Evolutionary conservation across 371 early-diverging fungal species (phyloP).

Genomic region (Funneliformis caledonium): DNA sequence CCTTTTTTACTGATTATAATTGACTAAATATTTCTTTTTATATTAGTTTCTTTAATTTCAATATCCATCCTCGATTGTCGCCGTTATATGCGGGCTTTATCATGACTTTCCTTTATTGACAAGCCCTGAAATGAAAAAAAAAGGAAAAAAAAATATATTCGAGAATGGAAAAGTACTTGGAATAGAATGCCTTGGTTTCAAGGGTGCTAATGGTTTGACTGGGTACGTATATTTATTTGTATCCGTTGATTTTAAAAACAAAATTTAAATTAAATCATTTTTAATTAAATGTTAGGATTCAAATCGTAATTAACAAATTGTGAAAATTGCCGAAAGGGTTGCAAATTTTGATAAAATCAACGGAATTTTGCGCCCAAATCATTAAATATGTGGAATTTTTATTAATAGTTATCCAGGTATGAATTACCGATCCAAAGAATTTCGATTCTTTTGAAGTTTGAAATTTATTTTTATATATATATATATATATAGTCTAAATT

Average conservation of each 20-base stretch:
- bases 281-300: background rate
- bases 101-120: slow-evolving; percentile 28
- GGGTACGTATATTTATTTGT: slow-evolving; percentile 21
- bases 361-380: slow-evolving; percentile 21
- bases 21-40: background rate
- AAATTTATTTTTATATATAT: background rate
- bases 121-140: slow-evolving; percentile 6
- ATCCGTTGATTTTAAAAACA: background rate
- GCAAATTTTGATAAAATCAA: slow-evolving; percentile 33
- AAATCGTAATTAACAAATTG: slow-evolving; percentile 25
- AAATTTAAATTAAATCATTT: background rate
- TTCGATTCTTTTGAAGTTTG: background rate
- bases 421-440: background rate
- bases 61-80: slow-evolving; percentile 25
- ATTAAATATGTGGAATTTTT: slow-evolving; percentile 32
- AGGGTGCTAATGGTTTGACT: slow-evolving; percentile 3
- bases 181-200: slow-evolving; percentile 24
- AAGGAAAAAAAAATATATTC: slow-evolving; percentile 34
- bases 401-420: slow-evolving; percentile 40
- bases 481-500: too few species aligned
- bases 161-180: slow-evolving; percentile 9
- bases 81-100: slow-evolving; percentile 24
- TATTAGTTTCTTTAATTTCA: slow-evolving; percentile 13
- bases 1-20: background rate
- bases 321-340: slow-evolving; percentile 24